Percentiles rank a stretch among this genome's conserved stretches.
Evolutionary conservation across 805 yeast genomes (phyloP).

Genomic region (Candida piceae): DNA sequence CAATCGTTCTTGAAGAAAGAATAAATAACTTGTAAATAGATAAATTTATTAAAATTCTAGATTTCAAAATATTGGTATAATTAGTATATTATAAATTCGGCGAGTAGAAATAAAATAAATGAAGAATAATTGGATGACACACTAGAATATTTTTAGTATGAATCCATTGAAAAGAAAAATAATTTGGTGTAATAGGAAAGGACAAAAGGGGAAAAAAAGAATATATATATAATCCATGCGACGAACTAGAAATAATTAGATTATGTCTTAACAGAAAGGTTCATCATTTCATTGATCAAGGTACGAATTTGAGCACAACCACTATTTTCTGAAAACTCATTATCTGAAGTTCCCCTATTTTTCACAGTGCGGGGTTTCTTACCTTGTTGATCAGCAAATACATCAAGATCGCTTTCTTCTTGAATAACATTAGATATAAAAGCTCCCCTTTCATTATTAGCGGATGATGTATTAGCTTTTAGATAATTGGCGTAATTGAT

Average conservation of each 20-base stretch:
- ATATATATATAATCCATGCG: neutral
- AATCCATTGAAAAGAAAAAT: too few relatives aligned
- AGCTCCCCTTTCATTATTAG: neutral
- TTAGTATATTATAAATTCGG: too few relatives aligned
- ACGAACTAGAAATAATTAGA: too few relatives aligned
- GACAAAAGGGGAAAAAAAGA: too few relatives aligned
- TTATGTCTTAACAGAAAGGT: too few relatives aligned
- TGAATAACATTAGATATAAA: constrained; percentile 1
- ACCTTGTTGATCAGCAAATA: neutral
- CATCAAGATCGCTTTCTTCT: constrained; percentile 5
- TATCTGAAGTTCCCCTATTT: constrained; percentile 10
- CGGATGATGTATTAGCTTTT: too few relatives aligned
- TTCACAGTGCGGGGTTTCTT: constrained; percentile 1
- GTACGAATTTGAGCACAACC: constrained; percentile 19
- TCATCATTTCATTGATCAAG: constrained; percentile 11
- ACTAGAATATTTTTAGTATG: too few relatives aligned
- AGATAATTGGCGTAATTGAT: constrained; percentile 3
- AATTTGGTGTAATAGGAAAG: too few relatives aligned
- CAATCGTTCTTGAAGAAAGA: constrained; percentile 66
- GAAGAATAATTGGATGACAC: too few relatives aligned
- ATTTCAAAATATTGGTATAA: too few relatives aligned
- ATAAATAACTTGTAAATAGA: constrained; percentile 10
- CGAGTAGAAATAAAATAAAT: too few relatives aligned
- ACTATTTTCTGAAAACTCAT: constrained; percentile 4
- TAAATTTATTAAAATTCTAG: too few relatives aligned